Conservation (phyloP, 257 asterid genomes). For the Plectranthus barbatus region DNA sequence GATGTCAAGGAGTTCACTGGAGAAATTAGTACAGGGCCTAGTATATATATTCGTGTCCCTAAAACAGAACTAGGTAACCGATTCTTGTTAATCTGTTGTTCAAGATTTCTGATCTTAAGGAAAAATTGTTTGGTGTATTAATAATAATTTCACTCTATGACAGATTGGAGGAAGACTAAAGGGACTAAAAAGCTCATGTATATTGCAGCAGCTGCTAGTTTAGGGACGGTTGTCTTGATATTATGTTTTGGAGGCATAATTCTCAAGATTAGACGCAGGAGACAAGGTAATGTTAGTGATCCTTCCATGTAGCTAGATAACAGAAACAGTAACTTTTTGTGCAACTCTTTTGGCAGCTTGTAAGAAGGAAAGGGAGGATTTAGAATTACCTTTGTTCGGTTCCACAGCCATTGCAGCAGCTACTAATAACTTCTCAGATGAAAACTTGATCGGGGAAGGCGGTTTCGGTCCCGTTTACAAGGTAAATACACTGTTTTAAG, state of each 20-base stretch:
- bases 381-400: conserved; percentile 26
- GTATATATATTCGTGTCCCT: conserved; percentile 10
- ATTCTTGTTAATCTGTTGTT: background rate
- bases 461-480: conserved; percentile 37
- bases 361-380: conserved; percentile 9
- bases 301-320: no score
- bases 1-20: background rate
- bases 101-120: no score
- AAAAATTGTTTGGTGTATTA: background rate
- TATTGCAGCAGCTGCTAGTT: background rate
- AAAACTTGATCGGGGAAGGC: conserved; percentile 30
- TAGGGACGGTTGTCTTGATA: background rate
- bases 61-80: background rate
- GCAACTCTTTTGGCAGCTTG: background rate
- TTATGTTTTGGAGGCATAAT: background rate
- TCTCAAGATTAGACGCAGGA: background rate
- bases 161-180: background rate
- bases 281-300: conserved; percentile 3
- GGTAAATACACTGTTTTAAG: background rate
- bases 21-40: background rate
- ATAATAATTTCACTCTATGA: background rate
- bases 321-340: background rate
- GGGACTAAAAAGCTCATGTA: background rate
- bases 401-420: conserved; percentile 22
- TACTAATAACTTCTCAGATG: conserved; percentile 21